Conservation (phyloP, 1,284 basidiomycete genomes). For the Naganishia albida region DNA sequence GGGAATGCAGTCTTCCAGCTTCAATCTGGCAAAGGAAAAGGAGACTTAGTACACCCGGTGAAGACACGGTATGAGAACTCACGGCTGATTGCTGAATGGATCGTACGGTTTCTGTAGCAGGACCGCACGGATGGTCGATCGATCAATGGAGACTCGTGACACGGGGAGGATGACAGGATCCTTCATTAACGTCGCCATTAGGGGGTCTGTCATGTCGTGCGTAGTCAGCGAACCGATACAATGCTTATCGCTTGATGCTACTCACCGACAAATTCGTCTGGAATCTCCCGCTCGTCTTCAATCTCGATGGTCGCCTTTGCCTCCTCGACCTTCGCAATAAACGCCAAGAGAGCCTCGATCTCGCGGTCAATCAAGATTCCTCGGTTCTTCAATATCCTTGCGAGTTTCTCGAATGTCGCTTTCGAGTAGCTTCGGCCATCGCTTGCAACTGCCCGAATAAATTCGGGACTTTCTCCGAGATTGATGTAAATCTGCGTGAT, state of each 20-base stretch:
- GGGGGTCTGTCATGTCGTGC: constrained; percentile 64
- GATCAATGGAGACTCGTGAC: constrained; percentile 78
- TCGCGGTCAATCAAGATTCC: constrained; percentile 78
- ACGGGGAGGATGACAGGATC: constrained; percentile 91
- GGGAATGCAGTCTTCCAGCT: constrained; percentile 77
- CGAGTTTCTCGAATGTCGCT: constrained; percentile 80
- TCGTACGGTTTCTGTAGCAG: constrained; percentile 86
- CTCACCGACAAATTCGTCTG: constrained; percentile 91
- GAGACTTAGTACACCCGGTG: constrained; percentile 7
- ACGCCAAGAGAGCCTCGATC: constrained; percentile 68
- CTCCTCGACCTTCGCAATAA: constrained; percentile 83
- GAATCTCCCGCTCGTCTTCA: constrained; percentile 88
- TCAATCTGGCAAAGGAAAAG: constrained; percentile 54
- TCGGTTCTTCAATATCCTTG: constrained; percentile 66
- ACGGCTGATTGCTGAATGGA: constrained; percentile 82
- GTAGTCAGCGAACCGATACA: constrained; percentile 34
- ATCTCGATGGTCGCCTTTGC: constrained; percentile 73
- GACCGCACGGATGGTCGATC: constrained; percentile 92
- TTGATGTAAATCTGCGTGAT: constrained; percentile 91
- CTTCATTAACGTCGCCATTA: constrained; percentile 93
- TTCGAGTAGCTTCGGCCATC: constrained; percentile 91
- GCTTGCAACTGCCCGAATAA: constrained; percentile 83
- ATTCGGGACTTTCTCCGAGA: constrained; percentile 74
- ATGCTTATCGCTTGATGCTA: constrained; percentile 28
- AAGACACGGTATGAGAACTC: constrained; percentile 29